Conservation (phyloP, 306 rosid species). For the Corylus avellana region DNA sequence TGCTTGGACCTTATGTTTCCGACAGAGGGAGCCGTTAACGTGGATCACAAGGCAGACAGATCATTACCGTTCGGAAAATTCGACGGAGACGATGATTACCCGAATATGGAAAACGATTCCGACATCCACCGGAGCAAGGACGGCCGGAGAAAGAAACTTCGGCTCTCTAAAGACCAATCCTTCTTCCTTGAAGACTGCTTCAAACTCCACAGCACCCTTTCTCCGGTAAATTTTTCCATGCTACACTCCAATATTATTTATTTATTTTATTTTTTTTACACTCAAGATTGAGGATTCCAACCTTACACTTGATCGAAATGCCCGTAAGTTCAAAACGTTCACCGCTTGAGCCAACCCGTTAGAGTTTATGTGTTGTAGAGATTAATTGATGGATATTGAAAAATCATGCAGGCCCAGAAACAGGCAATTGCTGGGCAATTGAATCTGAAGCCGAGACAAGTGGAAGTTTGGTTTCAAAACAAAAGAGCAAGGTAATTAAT, state of each 20-base stretch:
- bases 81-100: constrained; percentile 11
- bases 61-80: constrained; percentile 19
- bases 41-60: constrained; percentile 10
- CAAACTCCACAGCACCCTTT: constrained; percentile 63
- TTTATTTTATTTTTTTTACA: neutral
- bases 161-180: constrained; percentile 74
- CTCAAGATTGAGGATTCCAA: no score
- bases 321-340: no score
- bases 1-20: constrained; percentile 39
- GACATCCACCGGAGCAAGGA: neutral
- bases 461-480: constrained; percentile 98
- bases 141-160: constrained; percentile 57
- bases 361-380: neutral
- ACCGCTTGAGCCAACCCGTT: no score
- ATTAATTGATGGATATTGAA: constrained; percentile 1
- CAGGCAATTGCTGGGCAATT: constrained; percentile 65
- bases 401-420: constrained; percentile 63
- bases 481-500: constrained; percentile 77
- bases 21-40: constrained; percentile 27
- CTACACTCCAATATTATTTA: neutral
- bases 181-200: constrained; percentile 67
- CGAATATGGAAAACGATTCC: constrained; percentile 15
- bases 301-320: no score
- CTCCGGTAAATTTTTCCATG: constrained; percentile 39
- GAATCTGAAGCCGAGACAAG: constrained; percentile 76